Conservation (phyloP, 2,329 filamentous ascomycete genomes). For the Aphanocladium album region DNA sequence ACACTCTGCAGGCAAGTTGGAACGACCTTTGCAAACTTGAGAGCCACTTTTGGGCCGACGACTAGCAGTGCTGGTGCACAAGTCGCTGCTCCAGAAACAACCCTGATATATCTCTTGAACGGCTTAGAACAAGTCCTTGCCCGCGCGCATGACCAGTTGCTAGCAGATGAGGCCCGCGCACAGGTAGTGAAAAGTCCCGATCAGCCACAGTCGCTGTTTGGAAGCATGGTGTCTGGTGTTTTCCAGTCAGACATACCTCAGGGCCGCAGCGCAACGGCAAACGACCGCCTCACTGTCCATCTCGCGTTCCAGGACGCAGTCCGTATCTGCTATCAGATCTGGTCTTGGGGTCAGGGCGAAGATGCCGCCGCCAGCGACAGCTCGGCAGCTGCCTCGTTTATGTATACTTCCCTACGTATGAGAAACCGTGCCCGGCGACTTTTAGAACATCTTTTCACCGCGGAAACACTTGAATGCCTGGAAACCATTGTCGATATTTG, state of each 20-base stretch:
- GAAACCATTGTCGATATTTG: slow-evolving; percentile 88
- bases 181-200: slow-evolving; percentile 72
- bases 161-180: slow-evolving; percentile 67
- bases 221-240: slow-evolving; percentile 88
- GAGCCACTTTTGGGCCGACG: slow-evolving; percentile 51
- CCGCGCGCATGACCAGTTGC: slow-evolving; percentile 75
- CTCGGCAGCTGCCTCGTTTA: slow-evolving; percentile 73
- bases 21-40: slow-evolving; percentile 65
- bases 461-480: slow-evolving; percentile 86
- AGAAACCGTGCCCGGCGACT: slow-evolving; percentile 82
- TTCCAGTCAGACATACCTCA: slow-evolving; percentile 75
- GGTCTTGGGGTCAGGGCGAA: slow-evolving; percentile 78
- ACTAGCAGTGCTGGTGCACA: slow-evolving; percentile 18
- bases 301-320: slow-evolving; percentile 97
- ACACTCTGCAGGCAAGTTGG: slow-evolving; percentile 78
- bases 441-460: slow-evolving; percentile 86
- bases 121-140: slow-evolving; percentile 88
- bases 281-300: slow-evolving; percentile 86
- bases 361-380: slow-evolving; percentile 57
- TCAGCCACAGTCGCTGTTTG: slow-evolving; percentile 82
- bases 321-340: slow-evolving; percentile 85
- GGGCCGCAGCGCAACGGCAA: slow-evolving; percentile 78
- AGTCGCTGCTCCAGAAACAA: slow-evolving; percentile 55
- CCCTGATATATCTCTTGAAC: slow-evolving; percentile 80
- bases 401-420: slow-evolving; percentile 85